Conservation (phyloP, 441 rosid species). For the Aleurites moluccanus region DNA sequence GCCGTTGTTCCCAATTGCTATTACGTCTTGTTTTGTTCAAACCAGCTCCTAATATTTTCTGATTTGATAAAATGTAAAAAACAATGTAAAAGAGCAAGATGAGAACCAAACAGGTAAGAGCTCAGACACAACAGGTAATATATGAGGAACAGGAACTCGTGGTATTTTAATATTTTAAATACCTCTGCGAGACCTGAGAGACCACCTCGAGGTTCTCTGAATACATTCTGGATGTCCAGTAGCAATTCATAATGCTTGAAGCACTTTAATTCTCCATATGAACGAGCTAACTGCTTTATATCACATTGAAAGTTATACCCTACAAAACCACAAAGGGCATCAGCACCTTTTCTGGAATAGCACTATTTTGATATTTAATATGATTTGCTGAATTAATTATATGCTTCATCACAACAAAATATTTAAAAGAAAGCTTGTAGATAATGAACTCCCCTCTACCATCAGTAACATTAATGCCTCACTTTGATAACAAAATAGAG, state of each 20-base stretch:
- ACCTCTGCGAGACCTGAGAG: conserved; percentile 84
- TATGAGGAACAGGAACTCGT: conserved; percentile 7
- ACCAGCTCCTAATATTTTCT: conserved; percentile 86
- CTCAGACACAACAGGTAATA: not conserved
- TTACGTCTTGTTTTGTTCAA: conserved; percentile 84
- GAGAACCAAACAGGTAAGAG: not conserved
- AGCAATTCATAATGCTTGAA: conserved; percentile 80
- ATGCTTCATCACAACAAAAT: not conserved
- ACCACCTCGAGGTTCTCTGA: conserved; percentile 70
- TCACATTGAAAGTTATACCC: conserved; percentile 92
- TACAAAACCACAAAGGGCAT: conserved; percentile 28
- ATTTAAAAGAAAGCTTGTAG: not conserved
- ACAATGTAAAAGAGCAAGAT: not conserved
- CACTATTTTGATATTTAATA: not conserved
- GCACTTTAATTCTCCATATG: conserved; percentile 69
- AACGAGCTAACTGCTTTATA: conserved; percentile 55
- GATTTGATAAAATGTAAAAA: conserved; percentile 20
- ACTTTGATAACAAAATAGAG: conserved; percentile 3
- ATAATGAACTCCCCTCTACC: not conserved
- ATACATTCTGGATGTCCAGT: conserved; percentile 75
- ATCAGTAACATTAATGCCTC: not conserved
- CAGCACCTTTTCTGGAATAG: not conserved
- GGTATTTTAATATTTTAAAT: conserved; percentile 22
- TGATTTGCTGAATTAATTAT: not conserved
- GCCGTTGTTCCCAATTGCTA: conserved; percentile 88